phyloP scores from a whole-genome alignment of 345 rosid species.

The Stellera chamaejasme region DNA sequence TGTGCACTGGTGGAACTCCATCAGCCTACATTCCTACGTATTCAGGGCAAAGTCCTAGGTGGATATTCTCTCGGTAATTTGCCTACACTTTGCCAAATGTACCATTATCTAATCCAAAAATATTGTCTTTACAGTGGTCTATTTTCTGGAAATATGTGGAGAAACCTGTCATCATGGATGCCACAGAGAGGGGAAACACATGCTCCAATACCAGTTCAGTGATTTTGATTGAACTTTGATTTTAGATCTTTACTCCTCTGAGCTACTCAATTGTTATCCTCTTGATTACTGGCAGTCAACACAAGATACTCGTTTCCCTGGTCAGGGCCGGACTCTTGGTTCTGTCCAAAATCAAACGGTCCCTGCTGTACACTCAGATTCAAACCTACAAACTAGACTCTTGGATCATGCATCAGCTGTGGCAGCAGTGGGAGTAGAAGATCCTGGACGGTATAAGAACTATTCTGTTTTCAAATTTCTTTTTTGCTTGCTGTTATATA shows the following conservation, averaged over 20 bases:
- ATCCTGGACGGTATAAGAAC: slow-evolving; percentile 46
- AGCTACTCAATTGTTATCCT: slow-evolving; percentile 6
- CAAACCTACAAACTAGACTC: slow-evolving; percentile 74
- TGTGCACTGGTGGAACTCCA: slow-evolving; percentile 83
- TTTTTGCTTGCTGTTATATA: not conserved
- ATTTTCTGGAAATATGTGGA: slow-evolving; percentile 76
- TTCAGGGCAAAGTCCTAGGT: slow-evolving; percentile 62
- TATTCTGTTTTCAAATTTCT: slow-evolving; percentile 5
- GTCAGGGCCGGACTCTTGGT: slow-evolving; percentile 69
- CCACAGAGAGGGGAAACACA: slow-evolving; percentile 63
- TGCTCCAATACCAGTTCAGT: slow-evolving; percentile 39
- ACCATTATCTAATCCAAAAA: slow-evolving; percentile 10
- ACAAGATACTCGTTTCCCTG: slow-evolving; percentile 70
- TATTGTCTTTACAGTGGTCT: slow-evolving; percentile 43
- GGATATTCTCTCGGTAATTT: not conserved
- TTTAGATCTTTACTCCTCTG: not conserved
- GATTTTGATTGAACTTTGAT: not conserved
- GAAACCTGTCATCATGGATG: slow-evolving; percentile 82
- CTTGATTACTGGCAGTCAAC: slow-evolving; percentile 35
- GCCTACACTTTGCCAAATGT: not conserved
- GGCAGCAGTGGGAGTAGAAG: slow-evolving; percentile 22
- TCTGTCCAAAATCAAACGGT: slow-evolving; percentile 32
- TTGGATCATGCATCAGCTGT: slow-evolving; percentile 43
- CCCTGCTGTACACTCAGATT: slow-evolving; percentile 43
- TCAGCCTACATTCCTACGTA: slow-evolving; percentile 62